Evolutionary conservation across 352 stramenopile species (phyloP).

Genomic region (Elongisporangium senticosum): DNA sequence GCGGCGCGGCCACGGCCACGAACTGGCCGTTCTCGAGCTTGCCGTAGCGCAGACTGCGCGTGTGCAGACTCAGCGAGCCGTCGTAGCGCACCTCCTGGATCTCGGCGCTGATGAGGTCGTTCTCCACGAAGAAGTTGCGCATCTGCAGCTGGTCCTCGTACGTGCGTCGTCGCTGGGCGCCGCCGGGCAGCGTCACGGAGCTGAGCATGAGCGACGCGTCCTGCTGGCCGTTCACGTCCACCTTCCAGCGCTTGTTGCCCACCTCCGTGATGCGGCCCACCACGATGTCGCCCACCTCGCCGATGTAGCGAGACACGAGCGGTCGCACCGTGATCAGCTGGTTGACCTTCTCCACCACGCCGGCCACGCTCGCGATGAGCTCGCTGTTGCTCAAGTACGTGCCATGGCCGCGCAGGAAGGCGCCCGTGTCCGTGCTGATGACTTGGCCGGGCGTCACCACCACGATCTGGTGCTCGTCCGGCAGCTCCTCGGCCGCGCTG

Average conservation of each 20-base stretch:
- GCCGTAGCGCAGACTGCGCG: conserved; percentile 91
- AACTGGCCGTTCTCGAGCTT: conserved; percentile 95
- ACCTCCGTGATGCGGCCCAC: conserved; percentile 94
- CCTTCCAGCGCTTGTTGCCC: conserved; percentile 92
- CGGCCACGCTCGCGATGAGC: conserved; percentile 90
- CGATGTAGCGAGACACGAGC: conserved; percentile 88
- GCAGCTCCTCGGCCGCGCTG: conserved; percentile 19
- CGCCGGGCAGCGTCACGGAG: conserved; percentile 93
- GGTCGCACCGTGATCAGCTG: conserved; percentile 94
- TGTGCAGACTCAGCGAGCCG: conserved; percentile 93
- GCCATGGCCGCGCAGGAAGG: conserved; percentile 90
- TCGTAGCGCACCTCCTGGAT: conserved; percentile 87
- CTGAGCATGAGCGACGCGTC: conserved; percentile 89
- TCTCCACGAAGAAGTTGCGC: conserved; percentile 92
- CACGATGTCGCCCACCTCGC: conserved; percentile 96
- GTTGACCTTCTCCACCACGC: conserved; percentile 95
- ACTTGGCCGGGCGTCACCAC: conserved; percentile 72
- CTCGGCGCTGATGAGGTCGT: conserved; percentile 94
- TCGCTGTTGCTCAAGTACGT: conserved; percentile 90
- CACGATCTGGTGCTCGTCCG: conserved; percentile 39
- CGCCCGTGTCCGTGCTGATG: conserved; percentile 69
- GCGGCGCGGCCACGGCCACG: conserved; percentile 77
- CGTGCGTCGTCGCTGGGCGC: conserved; percentile 94
- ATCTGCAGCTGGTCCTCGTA: conserved; percentile 97
- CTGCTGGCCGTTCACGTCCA: conserved; percentile 88